Conservation (phyloP, 768 basidiomycete species). For the Russula emetica region DNA sequence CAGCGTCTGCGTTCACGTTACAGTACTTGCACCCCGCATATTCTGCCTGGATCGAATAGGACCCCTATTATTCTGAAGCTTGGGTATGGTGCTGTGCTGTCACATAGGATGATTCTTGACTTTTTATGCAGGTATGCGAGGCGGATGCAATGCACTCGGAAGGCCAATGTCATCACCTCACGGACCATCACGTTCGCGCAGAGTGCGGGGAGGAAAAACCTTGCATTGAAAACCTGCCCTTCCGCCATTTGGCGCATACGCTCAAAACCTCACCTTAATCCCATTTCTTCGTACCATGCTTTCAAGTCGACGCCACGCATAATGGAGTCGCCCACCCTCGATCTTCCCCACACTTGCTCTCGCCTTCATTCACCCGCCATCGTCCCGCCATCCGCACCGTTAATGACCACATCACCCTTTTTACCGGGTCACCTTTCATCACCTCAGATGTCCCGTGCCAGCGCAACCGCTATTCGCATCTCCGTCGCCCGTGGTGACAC, state of each 20-base stretch:
- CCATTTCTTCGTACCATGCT: not conserved
- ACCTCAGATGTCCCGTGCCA: constrained; percentile 26
- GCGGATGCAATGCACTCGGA: constrained; percentile 68
- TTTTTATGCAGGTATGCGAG: constrained; percentile 48
- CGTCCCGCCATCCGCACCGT: constrained; percentile 14
- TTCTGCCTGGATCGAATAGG: not conserved
- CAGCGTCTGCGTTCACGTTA: not conserved
- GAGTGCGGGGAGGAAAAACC: constrained; percentile 7
- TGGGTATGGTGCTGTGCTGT: constrained; percentile 31
- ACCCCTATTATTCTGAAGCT: not conserved
- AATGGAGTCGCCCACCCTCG: not conserved
- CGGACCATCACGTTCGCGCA: constrained; percentile 11
- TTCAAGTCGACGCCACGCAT: not conserved
- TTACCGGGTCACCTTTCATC: constrained; percentile 16
- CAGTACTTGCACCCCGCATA: not conserved
- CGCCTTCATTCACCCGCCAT: not conserved
- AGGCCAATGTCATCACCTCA: constrained; percentile 43
- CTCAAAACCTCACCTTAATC: not conserved
- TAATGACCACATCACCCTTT: constrained; percentile 14
- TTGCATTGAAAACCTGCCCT: not conserved
- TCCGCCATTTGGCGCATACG: not conserved
- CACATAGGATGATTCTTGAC: not conserved
- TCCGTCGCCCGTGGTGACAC: constrained; percentile 17
- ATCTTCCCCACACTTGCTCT: not conserved
- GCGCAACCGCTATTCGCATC: constrained; percentile 24